Base-by-base conservation (phyloP, 1,284 basidiomycete species). In the Xerocomus cyaneibrunnescens region DNA sequence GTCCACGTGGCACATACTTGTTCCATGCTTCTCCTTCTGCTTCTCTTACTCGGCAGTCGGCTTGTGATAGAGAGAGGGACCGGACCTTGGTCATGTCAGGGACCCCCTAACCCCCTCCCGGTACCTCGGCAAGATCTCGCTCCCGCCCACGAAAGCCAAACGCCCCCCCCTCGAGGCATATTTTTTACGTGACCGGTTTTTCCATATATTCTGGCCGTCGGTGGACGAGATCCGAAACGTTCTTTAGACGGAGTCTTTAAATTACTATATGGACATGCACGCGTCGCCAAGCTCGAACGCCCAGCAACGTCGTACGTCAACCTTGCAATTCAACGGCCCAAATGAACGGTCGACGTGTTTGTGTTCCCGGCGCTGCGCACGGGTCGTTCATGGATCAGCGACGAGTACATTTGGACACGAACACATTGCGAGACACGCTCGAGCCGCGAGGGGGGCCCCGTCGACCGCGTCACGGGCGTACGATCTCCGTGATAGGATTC, bases 181-280 rank as follows among this genome's bases (percentile, higher is more conserved):
- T 12, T 37, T 19, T 16, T 61, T 60, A 61, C 60, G 42, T 60
- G 46, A 58, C 8, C 31, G 5, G 4, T 1, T 21, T 17, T 13
- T 13, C 28, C 13, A 28, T 27, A 23, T 23, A 17, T 28, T n/a
- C 13, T 19, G 16, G 10, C 19, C 19, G 16, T 36, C 57, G 51
- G 56, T 47, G 34, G 14, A 17, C 48, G 52, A 61, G 61, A 61
- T 61, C 55, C 58, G 56, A 58, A 31, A 55, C 32, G 16, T 35
- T 12, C 10, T 54, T 21, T 27, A 42, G 23, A 25, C 4, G 25
- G 25, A 25, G 27, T 9, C 22, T 49, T 22, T 3, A 23, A 28
- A 10, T 40, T 36, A 14, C 38, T 32, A 42, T 41, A 55, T 50
- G 52, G 52, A 49, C 25, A 32, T 30, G 30, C 45, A 10, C 45